Evolutionary conservation across 2,329 filamentous ascomycete genomes (phyloP).

Genomic region (Talaromyces atroroseus): DNA sequence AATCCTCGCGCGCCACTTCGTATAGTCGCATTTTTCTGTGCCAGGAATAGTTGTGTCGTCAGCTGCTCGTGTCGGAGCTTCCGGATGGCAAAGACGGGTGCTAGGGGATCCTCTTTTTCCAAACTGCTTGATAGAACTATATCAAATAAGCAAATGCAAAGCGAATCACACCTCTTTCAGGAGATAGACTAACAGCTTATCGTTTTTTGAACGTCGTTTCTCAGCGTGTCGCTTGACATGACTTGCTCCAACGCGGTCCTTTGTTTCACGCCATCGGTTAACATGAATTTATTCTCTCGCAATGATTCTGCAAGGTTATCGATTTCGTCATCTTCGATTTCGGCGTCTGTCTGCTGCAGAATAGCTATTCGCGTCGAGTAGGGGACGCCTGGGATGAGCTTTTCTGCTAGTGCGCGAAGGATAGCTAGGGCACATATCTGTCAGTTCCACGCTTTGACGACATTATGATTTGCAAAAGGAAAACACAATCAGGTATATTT

Average conservation of each 20-base stretch:
- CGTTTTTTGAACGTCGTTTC: constrained; percentile 55
- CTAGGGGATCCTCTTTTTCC: constrained; percentile 47
- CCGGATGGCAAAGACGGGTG: constrained; percentile 57
- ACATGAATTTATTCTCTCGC: neutral
- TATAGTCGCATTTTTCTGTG: constrained; percentile 67
- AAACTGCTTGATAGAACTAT: constrained; percentile 55
- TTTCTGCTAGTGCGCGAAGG: constrained; percentile 68
- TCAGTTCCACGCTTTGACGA: neutral
- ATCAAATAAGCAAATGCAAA: neutral
- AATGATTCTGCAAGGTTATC: constrained; percentile 13
- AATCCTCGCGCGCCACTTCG: constrained; percentile 70
- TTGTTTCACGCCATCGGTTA: constrained; percentile 15
- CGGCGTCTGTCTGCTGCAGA: constrained; percentile 59
- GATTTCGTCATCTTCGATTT: constrained; percentile 16
- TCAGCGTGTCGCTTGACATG: constrained; percentile 46
- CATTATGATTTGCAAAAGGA: no score
- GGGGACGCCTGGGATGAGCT: constrained; percentile 70
- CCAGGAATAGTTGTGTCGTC: constrained; percentile 59
- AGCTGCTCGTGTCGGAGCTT: constrained; percentile 58
- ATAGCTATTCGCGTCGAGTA: constrained; percentile 61
- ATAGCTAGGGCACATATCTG: constrained; percentile 46
- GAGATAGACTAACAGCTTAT: constrained; percentile 48
- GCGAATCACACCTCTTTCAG: no score
- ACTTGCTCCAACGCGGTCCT: constrained; percentile 62
- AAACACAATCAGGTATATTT: no score